Percentiles rank a stretch among this genome's conserved stretches.
phyloP scores from a whole-genome alignment of 2,329 filamentous ascomycete species.

The Calcarisporium arbuscula region DNA sequence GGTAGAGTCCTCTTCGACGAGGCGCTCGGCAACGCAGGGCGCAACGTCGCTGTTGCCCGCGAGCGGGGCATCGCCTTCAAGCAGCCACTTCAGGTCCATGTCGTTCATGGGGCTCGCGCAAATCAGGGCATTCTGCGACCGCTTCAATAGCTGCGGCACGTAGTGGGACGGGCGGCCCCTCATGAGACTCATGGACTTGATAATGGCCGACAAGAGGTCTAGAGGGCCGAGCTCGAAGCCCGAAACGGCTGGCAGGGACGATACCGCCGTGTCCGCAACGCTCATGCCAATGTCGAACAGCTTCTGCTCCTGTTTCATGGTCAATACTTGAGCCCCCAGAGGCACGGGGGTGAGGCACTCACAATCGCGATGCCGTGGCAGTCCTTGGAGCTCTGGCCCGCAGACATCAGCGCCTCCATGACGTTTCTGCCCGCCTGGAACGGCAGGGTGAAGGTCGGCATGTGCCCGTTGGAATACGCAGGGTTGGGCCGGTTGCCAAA shows the following conservation, averaged over 20 bases:
- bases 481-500: conserved; percentile 20
- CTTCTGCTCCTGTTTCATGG: conserved; percentile 21
- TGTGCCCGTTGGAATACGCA: conserved; percentile 10
- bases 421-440: conserved; percentile 24
- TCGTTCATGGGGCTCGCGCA: no score
- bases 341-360: conserved; percentile 3
- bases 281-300: conserved; percentile 24
- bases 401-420: conserved; percentile 18
- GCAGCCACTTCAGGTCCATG: no score
- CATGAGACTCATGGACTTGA: conserved; percentile 17
- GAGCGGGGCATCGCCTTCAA: no score
- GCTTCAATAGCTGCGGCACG: conserved; percentile 18
- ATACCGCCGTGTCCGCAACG: conserved; percentile 19
- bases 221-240: conserved; percentile 21
- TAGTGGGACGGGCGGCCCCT: conserved; percentile 21
- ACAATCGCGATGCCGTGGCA: conserved; percentile 26
- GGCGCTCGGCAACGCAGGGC: no score
- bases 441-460: conserved; percentile 16
- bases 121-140: no score
- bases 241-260: conserved; percentile 12
- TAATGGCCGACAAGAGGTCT: conserved; percentile 20
- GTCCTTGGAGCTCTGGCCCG: conserved; percentile 20
- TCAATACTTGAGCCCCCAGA: neutral
- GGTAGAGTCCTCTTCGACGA: no score
- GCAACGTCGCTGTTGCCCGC: no score